Conservation (phyloP, 2,329 filamentous ascomycete species). For the Xylaria sp. region DNA sequence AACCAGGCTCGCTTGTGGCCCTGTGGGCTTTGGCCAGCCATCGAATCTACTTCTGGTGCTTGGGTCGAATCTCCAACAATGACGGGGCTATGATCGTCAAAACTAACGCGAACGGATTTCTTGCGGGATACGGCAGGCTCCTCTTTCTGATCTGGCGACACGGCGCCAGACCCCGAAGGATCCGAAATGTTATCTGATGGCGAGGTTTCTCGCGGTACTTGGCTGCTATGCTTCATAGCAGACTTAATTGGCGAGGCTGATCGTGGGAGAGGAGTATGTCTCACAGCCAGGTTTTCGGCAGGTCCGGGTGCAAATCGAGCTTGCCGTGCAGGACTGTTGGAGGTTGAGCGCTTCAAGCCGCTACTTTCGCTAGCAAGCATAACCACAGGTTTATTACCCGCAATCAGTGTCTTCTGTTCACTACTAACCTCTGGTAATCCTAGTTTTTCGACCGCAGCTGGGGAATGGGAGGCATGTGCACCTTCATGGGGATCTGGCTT, state of each 20-base stretch:
- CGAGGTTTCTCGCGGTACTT: constrained; percentile 60
- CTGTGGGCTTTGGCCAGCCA: constrained; percentile 53
- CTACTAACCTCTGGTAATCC: constrained; percentile 28
- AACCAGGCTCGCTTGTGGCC: constrained; percentile 63
- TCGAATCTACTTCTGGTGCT: constrained; percentile 53
- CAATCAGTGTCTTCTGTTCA: constrained; percentile 33
- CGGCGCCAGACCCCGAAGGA: constrained; percentile 50
- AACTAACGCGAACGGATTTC: constrained; percentile 80
- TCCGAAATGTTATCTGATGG: constrained; percentile 62
- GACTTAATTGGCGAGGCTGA: constrained; percentile 82
- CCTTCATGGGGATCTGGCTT: constrained; percentile 16
- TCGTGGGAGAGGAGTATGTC: constrained; percentile 74
- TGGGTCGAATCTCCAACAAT: constrained; percentile 61
- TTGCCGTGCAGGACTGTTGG: constrained; percentile 72
- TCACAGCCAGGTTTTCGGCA: constrained; percentile 65
- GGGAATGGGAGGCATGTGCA: constrained; percentile 26
- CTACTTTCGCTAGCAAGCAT: constrained; percentile 39
- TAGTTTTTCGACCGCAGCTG: constrained; percentile 8
- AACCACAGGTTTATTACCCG: constrained; percentile 43
- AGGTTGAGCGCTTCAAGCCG: constrained; percentile 53
- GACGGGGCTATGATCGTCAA: constrained; percentile 72
- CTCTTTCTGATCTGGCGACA: constrained; percentile 47
- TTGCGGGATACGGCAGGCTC: constrained; percentile 60
- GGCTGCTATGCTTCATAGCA: constrained; percentile 73
- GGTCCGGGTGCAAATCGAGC: constrained; percentile 71